Evolutionary conservation across 805 yeast species (phyloP), one percentile per base, ranked within the genome.

Genomic region (Cyberlindnera saturnus): DNA sequence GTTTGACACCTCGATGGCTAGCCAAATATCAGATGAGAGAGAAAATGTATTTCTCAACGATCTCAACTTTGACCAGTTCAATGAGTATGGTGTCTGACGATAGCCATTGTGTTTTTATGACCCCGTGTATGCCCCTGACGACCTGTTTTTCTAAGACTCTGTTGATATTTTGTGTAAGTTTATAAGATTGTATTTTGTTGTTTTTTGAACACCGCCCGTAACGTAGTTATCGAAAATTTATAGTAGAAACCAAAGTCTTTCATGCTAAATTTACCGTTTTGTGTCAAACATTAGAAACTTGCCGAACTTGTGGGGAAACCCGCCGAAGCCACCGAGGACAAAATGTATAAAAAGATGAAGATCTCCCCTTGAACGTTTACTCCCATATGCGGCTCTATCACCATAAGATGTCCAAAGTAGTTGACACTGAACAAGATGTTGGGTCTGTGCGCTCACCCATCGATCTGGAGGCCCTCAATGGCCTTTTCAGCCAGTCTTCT

Each of bases 401-500:
- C 33, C 17, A 31, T n/a, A 14, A 31, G 11, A 34, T 38, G 15
- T 44, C 34, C 1, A 39, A 51, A 4, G 50, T 56, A 3, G 59
- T 56, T 10, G 60, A 56, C 38, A 47, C 59, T 1, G 59, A 56
- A 23, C 46, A 50, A 34, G 60, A 56, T 43, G 52, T 54, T 14
- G 60, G 59, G 15, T 53, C 55, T 4, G 36, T 54, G 23, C 49
- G 60, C 47, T 53, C 48, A 3, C 46, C 39, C 4, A 17, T 41
- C 14, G 56, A 67, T 41, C 35, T 52, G 10, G 46, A 48, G 1
- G 43, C 47, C 9, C 53, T 69, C 13, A 47, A 53, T 32, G 30
- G 34, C 16, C 64, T 62, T 48, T 57, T 67, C 38, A 34, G 46
- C 2, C 31, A 23, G 13, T 8, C 36, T 3, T 6, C 14, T 1